Base-by-base conservation (phyloP, 441 rosid species). In the Iberis amara region DNA sequence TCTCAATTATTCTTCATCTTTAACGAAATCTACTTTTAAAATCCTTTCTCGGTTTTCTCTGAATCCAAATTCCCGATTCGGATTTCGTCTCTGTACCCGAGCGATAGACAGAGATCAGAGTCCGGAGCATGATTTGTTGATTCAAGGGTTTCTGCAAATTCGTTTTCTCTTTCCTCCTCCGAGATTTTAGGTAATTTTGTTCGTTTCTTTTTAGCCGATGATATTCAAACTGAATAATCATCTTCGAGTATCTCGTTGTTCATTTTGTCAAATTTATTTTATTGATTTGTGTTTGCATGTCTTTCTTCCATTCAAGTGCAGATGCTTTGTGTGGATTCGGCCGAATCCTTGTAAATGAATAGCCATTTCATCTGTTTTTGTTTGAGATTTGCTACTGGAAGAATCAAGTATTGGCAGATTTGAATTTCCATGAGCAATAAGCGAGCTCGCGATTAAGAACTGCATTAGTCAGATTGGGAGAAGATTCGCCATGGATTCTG, bases 341-440 rank as follows among this genome's bases (percentile, higher is more conserved):
- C 31, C 14, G 37, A n/a, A 33, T 1, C 36, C 23, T 39, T 55
- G 41, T 64, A 47, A 51, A 67, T 67, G 71, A 62, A 67, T 15
- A 61, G 43, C 55, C 62, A 30, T 14, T 60, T 47, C 56, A 47
- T 26, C 46, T 54, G 33, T 28, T 52, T 8, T 43, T 27, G 18
- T 47, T 58, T 7, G 55, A 52, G 59, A 28, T 65, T 50, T 57
- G 54, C 21, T 18, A 18, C 21, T 18, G 64, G 36, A 36, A 54
- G 32, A 18, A 18, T 18, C 21, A 18, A 18, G 21, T 18, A 18
- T 18, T 18, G 21, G 21, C 21, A 46, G 27, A 21, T 36, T 11
- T 46, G 27, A 26, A 47, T 32, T 54, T 66, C 69, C 81, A 78
- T 77, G 79, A 79, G 87, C 71, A 77, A 80, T 69, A 71, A 77